These are phyloP conservation scores for Hyaloscypha variabilis DNA, from an alignment of 495 filamentous ascomycete genomes.

Conservation along the genomic window DNA sequence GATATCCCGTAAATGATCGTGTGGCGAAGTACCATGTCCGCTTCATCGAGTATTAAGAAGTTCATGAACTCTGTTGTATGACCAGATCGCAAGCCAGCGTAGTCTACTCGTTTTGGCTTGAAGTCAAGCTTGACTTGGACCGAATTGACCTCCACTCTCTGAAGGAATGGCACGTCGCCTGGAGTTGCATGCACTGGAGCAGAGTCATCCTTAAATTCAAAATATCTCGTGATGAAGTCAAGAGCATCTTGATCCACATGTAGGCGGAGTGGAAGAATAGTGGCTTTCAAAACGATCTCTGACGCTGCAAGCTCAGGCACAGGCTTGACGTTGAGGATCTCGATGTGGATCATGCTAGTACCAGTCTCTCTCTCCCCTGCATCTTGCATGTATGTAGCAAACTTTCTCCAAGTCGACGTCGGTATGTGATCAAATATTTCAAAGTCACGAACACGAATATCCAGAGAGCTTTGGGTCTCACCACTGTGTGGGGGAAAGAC, in stretches of 20 bases:
- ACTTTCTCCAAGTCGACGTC: slow-evolving; percentile 98
- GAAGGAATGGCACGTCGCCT: slow-evolving; percentile 83
- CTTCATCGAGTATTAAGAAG: slow-evolving; percentile 88
- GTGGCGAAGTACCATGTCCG: slow-evolving; percentile 84
- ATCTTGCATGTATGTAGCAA: slow-evolving; percentile 90
- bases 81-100: slow-evolving; percentile 92
- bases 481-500: slow-evolving; percentile 76
- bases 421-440: slow-evolving; percentile 94
- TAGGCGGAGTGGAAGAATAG: slow-evolving; percentile 81
- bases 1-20: slow-evolving; percentile 90
- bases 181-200: slow-evolving; percentile 50
- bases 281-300: slow-evolving; percentile 86
- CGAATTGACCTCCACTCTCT: slow-evolving; percentile 83
- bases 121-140: slow-evolving; percentile 89
- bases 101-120: slow-evolving; percentile 97
- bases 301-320: slow-evolving; percentile 81
- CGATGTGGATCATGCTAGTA: slow-evolving; percentile 86
- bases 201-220: slow-evolving; percentile 91
- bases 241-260: slow-evolving; percentile 98
- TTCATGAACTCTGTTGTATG: slow-evolving; percentile 99
- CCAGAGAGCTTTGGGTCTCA: slow-evolving; percentile 84
- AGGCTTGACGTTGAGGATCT: slow-evolving; percentile 85
- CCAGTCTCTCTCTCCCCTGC: slow-evolving; percentile 81
- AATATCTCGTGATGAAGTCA: slow-evolving; percentile 96
- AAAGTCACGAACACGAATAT: slow-evolving; percentile 78